Conservation (phyloP, 2,329 filamentous ascomycete genomes). For the Fusarium irregulare region DNA sequence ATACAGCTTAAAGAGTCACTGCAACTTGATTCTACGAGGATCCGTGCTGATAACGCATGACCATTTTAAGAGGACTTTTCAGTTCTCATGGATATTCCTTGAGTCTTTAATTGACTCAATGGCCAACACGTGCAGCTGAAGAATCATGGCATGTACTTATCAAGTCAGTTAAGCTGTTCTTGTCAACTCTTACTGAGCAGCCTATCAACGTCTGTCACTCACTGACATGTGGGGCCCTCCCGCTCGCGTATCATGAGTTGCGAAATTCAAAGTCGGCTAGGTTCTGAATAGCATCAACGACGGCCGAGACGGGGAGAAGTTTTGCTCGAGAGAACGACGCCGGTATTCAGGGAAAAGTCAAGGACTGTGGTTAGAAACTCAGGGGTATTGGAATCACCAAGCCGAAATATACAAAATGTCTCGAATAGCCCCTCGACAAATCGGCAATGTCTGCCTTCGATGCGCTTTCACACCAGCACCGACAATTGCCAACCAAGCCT, state of each 20-base stretch:
- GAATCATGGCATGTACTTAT: neutral
- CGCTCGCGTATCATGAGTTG: slow-evolving; percentile 23
- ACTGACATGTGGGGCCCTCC: slow-evolving; percentile 21
- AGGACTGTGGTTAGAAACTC: neutral
- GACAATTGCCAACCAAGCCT: slow-evolving; percentile 39
- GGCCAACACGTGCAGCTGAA: neutral
- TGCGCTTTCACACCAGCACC: slow-evolving; percentile 54
- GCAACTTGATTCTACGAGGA: neutral
- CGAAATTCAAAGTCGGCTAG: slow-evolving; percentile 22
- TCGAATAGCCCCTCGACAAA: slow-evolving; percentile 48
- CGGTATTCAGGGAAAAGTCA: neutral
- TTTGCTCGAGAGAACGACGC: slow-evolving; percentile 5
- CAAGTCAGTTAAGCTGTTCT: neutral
- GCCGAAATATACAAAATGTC: slow-evolving; percentile 51
- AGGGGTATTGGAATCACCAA: neutral
- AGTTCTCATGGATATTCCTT: neutral
- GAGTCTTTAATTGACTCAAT: neutral
- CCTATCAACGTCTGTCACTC: slow-evolving; percentile 17
- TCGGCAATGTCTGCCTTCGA: slow-evolving; percentile 57
- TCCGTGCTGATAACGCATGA: neutral
- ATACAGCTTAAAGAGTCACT: neutral
- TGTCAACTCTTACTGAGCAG: neutral
- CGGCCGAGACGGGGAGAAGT: slow-evolving; percentile 5
- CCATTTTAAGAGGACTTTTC: neutral
- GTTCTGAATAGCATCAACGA: slow-evolving; percentile 23